Conservation (phyloP, 257 asterid species). For the Lycium ferocissimum region DNA sequence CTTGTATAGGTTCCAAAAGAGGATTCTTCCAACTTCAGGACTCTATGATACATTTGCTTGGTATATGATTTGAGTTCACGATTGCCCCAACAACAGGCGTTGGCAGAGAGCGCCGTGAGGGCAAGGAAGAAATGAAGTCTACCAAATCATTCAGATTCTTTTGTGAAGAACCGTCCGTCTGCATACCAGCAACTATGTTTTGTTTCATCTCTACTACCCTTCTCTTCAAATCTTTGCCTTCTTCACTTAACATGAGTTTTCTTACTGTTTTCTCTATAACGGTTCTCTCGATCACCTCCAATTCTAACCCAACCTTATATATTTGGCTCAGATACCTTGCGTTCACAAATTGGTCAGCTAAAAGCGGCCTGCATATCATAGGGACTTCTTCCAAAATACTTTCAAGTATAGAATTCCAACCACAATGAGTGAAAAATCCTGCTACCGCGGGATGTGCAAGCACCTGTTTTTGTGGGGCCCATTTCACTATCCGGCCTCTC, state of each 20-base stretch:
- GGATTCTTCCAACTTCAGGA: neutral
- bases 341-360: conserved; percentile 48
- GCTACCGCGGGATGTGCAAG: conserved; percentile 48
- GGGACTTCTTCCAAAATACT: conserved; percentile 52
- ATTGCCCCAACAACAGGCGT: neutral
- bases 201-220: conserved; percentile 35
- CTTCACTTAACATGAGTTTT: conserved; percentile 39
- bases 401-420: conserved; percentile 60
- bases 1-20: conserved; percentile 46
- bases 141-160: conserved; percentile 39
- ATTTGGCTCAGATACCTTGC: conserved; percentile 42
- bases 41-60: neutral
- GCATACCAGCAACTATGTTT: conserved; percentile 35
- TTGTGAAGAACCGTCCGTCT: conserved; percentile 39
- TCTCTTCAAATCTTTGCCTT: conserved; percentile 31
- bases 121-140: conserved; percentile 35
- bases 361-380: conserved; percentile 49
- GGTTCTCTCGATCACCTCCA: conserved; percentile 36
- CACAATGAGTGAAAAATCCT: conserved; percentile 52
- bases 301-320: conserved; percentile 44
- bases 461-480: conserved; percentile 57
- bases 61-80: neutral
- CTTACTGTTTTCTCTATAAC: conserved; percentile 40
- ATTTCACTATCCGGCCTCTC: conserved; percentile 45
- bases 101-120: neutral